Evolutionary conservation across 768 basidiomycete genomes (phyloP).

Genomic region (Clitopilus hobsonii): DNA sequence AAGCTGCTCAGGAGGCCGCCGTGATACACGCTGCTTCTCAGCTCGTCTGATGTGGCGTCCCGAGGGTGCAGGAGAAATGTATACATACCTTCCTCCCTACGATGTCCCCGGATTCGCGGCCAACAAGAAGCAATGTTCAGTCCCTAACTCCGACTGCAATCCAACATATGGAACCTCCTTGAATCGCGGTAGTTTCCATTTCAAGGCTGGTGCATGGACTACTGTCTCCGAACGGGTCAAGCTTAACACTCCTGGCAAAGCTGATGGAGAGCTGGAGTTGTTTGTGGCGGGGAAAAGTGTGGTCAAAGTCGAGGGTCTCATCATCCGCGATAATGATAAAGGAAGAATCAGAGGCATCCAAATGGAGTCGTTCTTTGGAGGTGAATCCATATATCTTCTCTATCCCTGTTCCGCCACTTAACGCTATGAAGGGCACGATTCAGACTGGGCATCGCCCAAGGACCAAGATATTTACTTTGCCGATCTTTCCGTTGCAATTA

Average conservation of each 20-base stretch:
- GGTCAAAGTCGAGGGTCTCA: constrained; percentile 3
- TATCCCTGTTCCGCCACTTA: not conserved
- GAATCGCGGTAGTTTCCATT: constrained; percentile 45
- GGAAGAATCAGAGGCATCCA: constrained; percentile 22
- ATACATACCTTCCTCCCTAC: constrained; percentile 61
- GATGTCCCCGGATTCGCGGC: constrained; percentile 26
- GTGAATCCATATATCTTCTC: constrained; percentile 1
- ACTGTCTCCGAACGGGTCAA: constrained; percentile 48
- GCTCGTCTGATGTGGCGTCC: constrained; percentile 66
- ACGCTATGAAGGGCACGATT: not conserved
- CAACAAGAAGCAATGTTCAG: constrained; percentile 44
- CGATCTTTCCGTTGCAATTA: constrained; percentile 1
- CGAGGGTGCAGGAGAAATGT: constrained; percentile 55
- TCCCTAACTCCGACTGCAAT: constrained; percentile 33
- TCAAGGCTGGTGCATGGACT: constrained; percentile 46
- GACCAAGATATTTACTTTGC: constrained; percentile 1
- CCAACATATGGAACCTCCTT: constrained; percentile 43
- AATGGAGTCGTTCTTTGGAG: constrained; percentile 18
- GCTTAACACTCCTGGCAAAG: constrained; percentile 49
- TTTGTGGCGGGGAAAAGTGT: constrained; percentile 32
- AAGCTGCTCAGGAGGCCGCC: constrained; percentile 59
- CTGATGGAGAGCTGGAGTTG: constrained; percentile 53
- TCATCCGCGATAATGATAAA: constrained; percentile 2
- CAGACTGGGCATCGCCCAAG: not conserved
- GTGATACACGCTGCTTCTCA: constrained; percentile 52